These are phyloP conservation scores for Yarrowia porcina DNA, from an alignment of 805 yeast species.

Conservation along the genomic window DNA sequence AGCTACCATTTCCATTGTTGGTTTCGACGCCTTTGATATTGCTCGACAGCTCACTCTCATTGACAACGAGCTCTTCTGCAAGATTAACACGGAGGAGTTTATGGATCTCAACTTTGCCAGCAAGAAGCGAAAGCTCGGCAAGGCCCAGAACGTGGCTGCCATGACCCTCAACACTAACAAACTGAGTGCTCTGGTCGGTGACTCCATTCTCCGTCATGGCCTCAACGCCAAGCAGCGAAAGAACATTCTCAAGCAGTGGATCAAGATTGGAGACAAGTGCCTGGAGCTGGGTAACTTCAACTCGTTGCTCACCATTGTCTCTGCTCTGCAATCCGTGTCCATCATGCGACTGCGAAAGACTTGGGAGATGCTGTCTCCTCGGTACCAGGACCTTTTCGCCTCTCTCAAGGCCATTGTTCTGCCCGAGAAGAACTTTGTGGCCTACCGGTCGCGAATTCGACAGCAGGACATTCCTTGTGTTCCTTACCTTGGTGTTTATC, in stretches of 20 bases:
- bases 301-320: constrained; percentile 37
- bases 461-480: constrained; percentile 34
- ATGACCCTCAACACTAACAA: constrained; percentile 37
- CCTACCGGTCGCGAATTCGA: constrained; percentile 36
- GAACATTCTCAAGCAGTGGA: constrained; percentile 40
- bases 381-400: constrained; percentile 32
- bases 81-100: constrained; percentile 37
- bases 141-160: constrained; percentile 37
- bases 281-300: constrained; percentile 38
- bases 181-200: constrained; percentile 40
- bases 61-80: constrained; percentile 36
- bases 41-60: constrained; percentile 40
- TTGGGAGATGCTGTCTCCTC: constrained; percentile 38
- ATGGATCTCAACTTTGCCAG: constrained; percentile 38
- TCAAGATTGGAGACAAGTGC: constrained; percentile 39
- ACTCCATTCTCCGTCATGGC: constrained; percentile 36
- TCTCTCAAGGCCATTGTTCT: constrained; percentile 34
- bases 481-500: constrained; percentile 40
- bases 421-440: constrained; percentile 40
- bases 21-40: constrained; percentile 37
- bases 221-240: constrained; percentile 35
- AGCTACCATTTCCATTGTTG: constrained; percentile 30
- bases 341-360: constrained; percentile 37
- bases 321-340: constrained; percentile 39
- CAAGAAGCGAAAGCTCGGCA: constrained; percentile 35